phyloP scores from a whole-genome alignment of 495 filamentous ascomycete genomes.

The Xylaria sp. region DNA sequence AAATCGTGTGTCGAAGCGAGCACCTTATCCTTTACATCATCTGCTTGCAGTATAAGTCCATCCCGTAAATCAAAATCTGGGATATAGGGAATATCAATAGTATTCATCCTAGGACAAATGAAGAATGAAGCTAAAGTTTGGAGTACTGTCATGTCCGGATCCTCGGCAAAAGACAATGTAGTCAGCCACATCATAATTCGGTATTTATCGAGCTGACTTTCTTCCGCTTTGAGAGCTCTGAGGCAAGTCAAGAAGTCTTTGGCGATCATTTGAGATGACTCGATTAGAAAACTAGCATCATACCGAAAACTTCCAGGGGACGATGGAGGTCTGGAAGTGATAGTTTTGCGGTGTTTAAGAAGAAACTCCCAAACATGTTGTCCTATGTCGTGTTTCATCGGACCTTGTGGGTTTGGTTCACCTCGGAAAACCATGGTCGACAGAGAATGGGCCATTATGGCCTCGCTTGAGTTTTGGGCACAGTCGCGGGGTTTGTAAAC shows the following conservation, averaged over 20 bases:
- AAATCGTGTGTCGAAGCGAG: neutral
- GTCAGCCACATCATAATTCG: slow-evolving; percentile 54
- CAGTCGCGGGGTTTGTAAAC: slow-evolving; percentile 44
- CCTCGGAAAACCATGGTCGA: slow-evolving; percentile 18
- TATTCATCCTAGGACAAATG: slow-evolving; percentile 32
- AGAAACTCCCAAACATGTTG: slow-evolving; percentile 23
- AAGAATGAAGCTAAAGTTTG: slow-evolving; percentile 48
- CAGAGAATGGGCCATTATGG: slow-evolving; percentile 7
- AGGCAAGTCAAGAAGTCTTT: slow-evolving; percentile 47
- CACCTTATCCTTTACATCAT: neutral
- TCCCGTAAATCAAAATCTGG: neutral
- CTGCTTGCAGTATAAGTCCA: neutral
- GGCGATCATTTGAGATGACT: slow-evolving; percentile 31
- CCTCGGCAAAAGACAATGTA: slow-evolving; percentile 41
- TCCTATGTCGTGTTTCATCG: neutral
- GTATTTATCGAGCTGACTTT: slow-evolving; percentile 37
- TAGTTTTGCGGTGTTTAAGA: neutral
- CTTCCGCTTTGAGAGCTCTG: slow-evolving; percentile 31
- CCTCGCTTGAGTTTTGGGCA: slow-evolving; percentile 11
- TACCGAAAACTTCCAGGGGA: slow-evolving; percentile 16
- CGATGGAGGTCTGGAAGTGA: neutral
- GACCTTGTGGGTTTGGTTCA: neutral
- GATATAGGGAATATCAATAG: neutral
- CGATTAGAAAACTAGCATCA: slow-evolving; percentile 11
- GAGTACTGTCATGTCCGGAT: slow-evolving; percentile 40